Evolutionary conservation across 2,329 filamentous ascomycete genomes (phyloP), one percentile per base, ranked within the genome.

Genomic region (Epicoccum nigrum): DNA sequence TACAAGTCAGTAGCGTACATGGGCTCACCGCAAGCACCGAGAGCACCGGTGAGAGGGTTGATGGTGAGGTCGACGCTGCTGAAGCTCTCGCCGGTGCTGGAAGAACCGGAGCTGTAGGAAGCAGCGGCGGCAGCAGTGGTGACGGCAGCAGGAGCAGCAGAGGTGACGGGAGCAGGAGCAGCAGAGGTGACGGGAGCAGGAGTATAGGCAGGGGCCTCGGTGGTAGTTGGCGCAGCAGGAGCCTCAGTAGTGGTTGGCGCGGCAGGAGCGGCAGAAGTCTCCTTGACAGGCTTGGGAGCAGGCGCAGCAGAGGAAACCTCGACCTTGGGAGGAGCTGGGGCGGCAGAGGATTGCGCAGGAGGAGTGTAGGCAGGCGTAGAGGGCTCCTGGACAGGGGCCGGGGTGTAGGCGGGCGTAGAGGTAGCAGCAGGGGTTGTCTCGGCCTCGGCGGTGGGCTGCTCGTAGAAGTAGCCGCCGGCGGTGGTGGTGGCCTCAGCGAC

Each of bases 21-120:
- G 17, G 42, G 7, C 27, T 54, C 49, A 35, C 71, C 70, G 60
- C 71, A 74, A 45, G 68, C 64, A 47, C 70, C 67, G 25, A 42
- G 20, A 25, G 42, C 65, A 32, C 65, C 68, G 3, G 34, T 47
- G 58, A 62, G 65, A 58, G 68, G 60, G 60, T 74, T 70, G 61
- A 71, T 62, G 55, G 70, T 74, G 31, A 71, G 60, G 55, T 71
- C 67, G 20, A 56, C 45, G 13, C 19, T 7, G 17, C 27, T n/a
- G 60, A 52, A 60, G 4, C 12, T n/a, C 16, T 51, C 37, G 31
- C 60, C 57, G 28, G 46, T 20, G 30, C 38, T 33, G 23, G 39
- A 16, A 16, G 48, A 47, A 38, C 37, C 35, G 15, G 44, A 20
- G 12, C 7, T 25, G 25, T 25, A 30, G 13, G 37, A 38, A 27